phyloP scores from a whole-genome alignment of 768 basidiomycete species.

The Lactarius hatsudake region DNA sequence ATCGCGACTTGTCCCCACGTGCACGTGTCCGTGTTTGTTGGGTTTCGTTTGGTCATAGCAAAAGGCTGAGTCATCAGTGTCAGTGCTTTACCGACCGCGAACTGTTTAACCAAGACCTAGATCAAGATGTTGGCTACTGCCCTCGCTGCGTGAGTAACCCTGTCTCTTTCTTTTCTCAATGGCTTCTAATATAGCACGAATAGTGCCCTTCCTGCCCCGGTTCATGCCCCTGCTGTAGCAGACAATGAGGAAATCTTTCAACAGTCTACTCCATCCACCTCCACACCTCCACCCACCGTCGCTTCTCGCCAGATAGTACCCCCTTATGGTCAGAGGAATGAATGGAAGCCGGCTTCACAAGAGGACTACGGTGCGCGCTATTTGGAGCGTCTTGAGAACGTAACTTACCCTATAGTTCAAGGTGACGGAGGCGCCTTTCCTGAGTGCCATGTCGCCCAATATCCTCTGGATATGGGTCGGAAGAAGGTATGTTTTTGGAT shows the following conservation, averaged over 20 bases:
- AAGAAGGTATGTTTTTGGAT: constrained; percentile 68
- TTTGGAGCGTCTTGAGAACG: constrained; percentile 22
- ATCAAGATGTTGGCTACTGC: constrained; percentile 49
- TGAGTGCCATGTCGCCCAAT: constrained; percentile 96
- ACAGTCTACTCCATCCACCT: constrained; percentile 33
- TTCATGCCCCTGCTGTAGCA: constrained; percentile 48
- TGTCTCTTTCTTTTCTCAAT: background rate
- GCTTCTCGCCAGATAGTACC: constrained; percentile 59
- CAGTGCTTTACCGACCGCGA: background rate
- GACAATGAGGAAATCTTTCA: constrained; percentile 61
- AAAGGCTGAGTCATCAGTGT: background rate
- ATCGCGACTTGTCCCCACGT: background rate
- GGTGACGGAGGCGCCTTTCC: constrained; percentile 87
- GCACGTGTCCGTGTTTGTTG: background rate
- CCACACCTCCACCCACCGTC: constrained; percentile 39
- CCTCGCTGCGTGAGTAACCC: constrained; percentile 65
- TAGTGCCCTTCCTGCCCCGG: constrained; percentile 68
- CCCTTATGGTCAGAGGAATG: constrained; percentile 78
- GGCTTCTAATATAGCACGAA: constrained; percentile 16
- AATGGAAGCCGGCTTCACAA: constrained; percentile 81
- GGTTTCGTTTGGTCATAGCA: background rate
- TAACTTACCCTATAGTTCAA: constrained; percentile 32
- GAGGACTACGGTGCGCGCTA: constrained; percentile 75
- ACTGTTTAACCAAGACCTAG: background rate
- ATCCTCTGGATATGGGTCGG: constrained; percentile 91